These are phyloP conservation scores for Penicillium pulvis DNA, from an alignment of 495 filamentous ascomycete genomes.

Conservation along the genomic window DNA sequence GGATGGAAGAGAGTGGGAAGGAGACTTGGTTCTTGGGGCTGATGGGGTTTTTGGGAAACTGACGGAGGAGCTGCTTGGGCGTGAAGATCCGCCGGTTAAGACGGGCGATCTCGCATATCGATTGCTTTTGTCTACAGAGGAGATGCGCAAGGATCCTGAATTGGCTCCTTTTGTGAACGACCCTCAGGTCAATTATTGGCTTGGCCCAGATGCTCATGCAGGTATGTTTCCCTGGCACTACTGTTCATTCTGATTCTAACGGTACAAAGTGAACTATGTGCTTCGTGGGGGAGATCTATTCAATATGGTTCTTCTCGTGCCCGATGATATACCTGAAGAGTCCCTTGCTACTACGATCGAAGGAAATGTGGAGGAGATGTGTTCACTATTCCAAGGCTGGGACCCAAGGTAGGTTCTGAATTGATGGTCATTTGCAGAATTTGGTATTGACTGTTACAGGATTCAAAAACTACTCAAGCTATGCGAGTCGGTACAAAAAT, in stretches of 20 bases:
- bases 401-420: conserved; percentile 50
- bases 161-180: conserved; percentile 52
- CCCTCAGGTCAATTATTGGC: conserved; percentile 69
- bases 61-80: conserved; percentile 39
- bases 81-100: conserved; percentile 47
- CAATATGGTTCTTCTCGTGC: conserved; percentile 70
- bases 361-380: conserved; percentile 69
- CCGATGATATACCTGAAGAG: conserved; percentile 66
- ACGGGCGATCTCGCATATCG: conserved; percentile 73
- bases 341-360: conserved; percentile 44
- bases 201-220: conserved; percentile 63
- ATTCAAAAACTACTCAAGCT: conserved; percentile 40
- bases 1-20: conserved; percentile 40
- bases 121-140: conserved; percentile 53
- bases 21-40: conserved; percentile 59
- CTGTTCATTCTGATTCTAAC: background rate
- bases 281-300: conserved; percentile 60
- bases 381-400: conserved; percentile 61
- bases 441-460: conserved; percentile 8
- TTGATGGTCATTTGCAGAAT: background rate
- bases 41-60: conserved; percentile 57
- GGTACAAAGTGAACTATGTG: conserved; percentile 57
- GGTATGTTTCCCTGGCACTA: conserved; percentile 22
- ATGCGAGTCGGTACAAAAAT: conserved; percentile 60
- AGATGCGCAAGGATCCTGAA: conserved; percentile 51